Base-by-base conservation (phyloP, 371 early-diverging fungal species). In the Haplosporangium sp. region DNA sequence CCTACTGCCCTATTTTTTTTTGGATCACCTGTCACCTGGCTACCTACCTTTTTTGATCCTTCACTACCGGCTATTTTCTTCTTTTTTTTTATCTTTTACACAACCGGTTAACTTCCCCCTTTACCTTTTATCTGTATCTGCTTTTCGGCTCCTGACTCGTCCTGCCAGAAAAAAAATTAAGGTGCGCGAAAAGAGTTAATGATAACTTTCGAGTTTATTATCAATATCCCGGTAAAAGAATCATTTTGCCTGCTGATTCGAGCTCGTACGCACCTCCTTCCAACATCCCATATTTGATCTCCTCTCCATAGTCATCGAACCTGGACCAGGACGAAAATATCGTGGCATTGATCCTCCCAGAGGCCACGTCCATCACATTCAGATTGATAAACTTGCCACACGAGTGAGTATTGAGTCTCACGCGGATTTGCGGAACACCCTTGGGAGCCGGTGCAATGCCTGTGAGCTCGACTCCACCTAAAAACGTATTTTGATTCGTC, bases 361-460 rank as follows among this genome's bases (percentile, higher is more conserved):
- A 57, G 12, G 50, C 41, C 37, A 65, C n/a, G 12, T 65, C 65
- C 65, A 65, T 65, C 12, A 65, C 65, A 48, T 56, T 4, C 51
- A 65, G 51, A 51, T 65, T 1, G 58, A 51, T 2, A 85, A 73
- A 93, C 91, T 65, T 38, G 43, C 94, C 94, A 87, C 96, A 94
- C 74, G 91, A 91, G 62, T 95, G 94, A 42, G 93, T 83, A 68
- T 92, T 94, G 73, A 96, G 93, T 65, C 93, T 87, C 63, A 96
- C 95, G 81, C 94, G 94, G 72, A 96, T 95, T 82, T 91, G 93
- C 53, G 96, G 96, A 56, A 91, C 91, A 52, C 96, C 96, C 72
- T 91, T 90, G 21, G 94, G 94, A 29, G 93, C 93, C 23, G 93
- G 93, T 13, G 93, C 88, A 79, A 94, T 93, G 67, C 94, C 94